Base-by-base conservation (phyloP, 768 basidiomycete genomes). In the Suillus plorans region DNA sequence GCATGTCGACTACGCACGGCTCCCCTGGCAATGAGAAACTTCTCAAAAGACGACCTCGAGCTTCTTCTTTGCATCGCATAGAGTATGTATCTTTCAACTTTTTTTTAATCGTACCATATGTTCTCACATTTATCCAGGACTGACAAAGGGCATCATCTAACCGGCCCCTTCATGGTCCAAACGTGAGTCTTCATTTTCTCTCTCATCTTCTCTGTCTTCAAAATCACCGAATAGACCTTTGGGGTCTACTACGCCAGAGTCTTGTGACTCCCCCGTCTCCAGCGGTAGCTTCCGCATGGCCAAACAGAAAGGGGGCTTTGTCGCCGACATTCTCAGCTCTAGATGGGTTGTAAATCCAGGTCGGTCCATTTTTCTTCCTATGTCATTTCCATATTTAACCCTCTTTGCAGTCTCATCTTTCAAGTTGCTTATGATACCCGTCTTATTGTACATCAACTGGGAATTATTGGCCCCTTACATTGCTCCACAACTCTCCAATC, bases 331-430 rank as follows among this genome's bases (percentile, higher is more conserved):
- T 67, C 77, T 64, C 69, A 80, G 83, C 0, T 73, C 81, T 16
- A 80, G 86, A 69, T 97, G 95, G 95, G 87, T 89, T 63, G 76
- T 90, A 20, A 80, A 90, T 25, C 94, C 94, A 9, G 73, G 94
- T 90, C 59, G 62, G 84, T 81, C 13, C 2, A 31, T 22, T 34
- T 25, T 10, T 53, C 20, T 37, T 52, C n/a, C 3, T 63, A 31
- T 2, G 4, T 18, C 49, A 62, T 52, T 16, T 39, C 14, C 56
- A 3, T 61, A 28, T 6, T 50, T 36, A n/a, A 25, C 25, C 47
- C 31, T 47, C 20, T n/a, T 22, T 2, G 16, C 67, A 92, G 91
- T 74, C 14, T 84, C 85, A 7, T 85, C 94, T 0, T 76, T 93
- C 74, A 89, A 89, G 66, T 72, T 95, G 25, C 82, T 94, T 41